Base-by-base conservation (phyloP, 306 rosid genomes). In the Dalbergia cultrata region DNA sequence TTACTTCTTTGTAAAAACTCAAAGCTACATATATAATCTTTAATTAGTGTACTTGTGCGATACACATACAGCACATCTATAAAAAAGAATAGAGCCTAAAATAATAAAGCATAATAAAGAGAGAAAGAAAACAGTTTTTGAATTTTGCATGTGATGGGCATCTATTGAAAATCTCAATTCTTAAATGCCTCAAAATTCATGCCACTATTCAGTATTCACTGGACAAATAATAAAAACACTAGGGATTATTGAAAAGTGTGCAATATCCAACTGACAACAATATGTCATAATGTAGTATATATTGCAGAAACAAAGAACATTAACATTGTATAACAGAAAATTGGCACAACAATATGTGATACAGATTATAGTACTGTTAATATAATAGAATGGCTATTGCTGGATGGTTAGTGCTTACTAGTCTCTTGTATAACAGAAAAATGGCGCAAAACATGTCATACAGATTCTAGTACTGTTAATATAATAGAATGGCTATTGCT, bases 311-410 rank as follows among this genome's bases (percentile, higher is more conserved):
- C 34, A 41, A 63, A 41, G 19, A 53, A 67, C 39, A 35, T 54
- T 13, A 79, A 18, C 10, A 53, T 34, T 56, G 67, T 22, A 69
- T 50, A 47, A 16, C 5, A 70, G 54, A 72, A 72, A 68, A 35
- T 49, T 49, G 59, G 83, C 19, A 70, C 18, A 65, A 50, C 8
- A 52, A 57, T 39, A 37, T 68, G 64, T 68, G 66, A 66, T 71
- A 35, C 41, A 37, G 41, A 37, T 37, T 37, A 47, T 65, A 44
- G 56, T 31, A 72, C 63, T 37, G 26, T 54, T 52, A 22, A 39
- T 52, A 58, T 12, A 34, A 58, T 21, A 78, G 12, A 77, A 77
- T 16, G 61, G n/a, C 58, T 57, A 56, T 18, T 54, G 58, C 76
- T 47, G 59, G 59, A 79, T 44, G 39, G 60, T 53, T 82, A 58